Evolutionary conservation across 352 stramenopile genomes (phyloP).

Genomic region (Globisporangium solare): DNA sequence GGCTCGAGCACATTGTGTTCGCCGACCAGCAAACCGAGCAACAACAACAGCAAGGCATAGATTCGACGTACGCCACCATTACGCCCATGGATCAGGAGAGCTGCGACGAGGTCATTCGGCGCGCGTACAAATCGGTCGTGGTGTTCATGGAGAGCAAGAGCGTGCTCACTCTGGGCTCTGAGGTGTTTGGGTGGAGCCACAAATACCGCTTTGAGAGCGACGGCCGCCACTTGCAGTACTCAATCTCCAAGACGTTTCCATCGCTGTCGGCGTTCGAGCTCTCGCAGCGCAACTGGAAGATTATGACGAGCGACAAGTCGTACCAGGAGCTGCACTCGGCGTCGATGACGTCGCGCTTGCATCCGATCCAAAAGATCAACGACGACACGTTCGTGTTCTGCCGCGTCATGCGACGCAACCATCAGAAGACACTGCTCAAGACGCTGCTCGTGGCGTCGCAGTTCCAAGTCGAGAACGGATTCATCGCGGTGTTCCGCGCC

Average conservation of each 20-base stretch:
- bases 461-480: constrained; percentile 26
- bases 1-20: constrained; percentile 10
- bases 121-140: constrained; percentile 21
- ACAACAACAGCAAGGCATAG: neutral
- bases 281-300: constrained; percentile 24
- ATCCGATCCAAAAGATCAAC: constrained; percentile 29
- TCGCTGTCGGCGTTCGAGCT: constrained; percentile 18
- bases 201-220: constrained; percentile 21
- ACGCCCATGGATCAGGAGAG: constrained; percentile 18
- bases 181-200: constrained; percentile 38
- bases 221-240: constrained; percentile 25
- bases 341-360: constrained; percentile 23
- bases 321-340: constrained; percentile 30
- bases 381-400: constrained; percentile 33
- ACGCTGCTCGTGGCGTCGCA: constrained; percentile 34
- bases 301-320: constrained; percentile 29
- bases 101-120: constrained; percentile 34
- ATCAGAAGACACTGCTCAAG: constrained; percentile 22
- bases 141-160: constrained; percentile 20
- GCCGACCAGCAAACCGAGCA: neutral
- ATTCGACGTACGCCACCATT: constrained; percentile 12
- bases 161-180: constrained; percentile 18
- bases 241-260: constrained; percentile 33
- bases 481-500: constrained; percentile 32
- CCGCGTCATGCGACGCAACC: constrained; percentile 24